Evolutionary conservation across 257 asterid genomes (phyloP).

Genomic region (Salvia miltiorrhiza): DNA sequence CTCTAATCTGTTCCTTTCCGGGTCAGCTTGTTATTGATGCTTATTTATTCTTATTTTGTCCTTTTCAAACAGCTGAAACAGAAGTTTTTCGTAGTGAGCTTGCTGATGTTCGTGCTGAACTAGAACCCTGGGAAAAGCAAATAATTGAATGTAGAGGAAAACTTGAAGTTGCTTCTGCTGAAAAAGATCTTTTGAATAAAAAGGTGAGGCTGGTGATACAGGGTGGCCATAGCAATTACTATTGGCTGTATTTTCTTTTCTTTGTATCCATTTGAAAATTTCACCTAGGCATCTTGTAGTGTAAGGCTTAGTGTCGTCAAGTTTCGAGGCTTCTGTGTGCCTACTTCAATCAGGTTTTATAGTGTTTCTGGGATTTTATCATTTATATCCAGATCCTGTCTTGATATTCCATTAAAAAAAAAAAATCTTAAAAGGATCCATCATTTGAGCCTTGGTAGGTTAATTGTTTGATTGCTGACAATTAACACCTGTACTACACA

Average conservation of each 20-base stretch:
- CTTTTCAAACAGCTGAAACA: conserved; percentile 62
- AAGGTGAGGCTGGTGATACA: conserved; percentile 47
- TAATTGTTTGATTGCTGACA: neutral
- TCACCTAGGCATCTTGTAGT: neutral
- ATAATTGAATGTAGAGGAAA: conserved; percentile 83
- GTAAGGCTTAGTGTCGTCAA: neutral
- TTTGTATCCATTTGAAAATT: neutral
- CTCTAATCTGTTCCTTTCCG: neutral
- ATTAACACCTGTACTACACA: conserved; percentile 30
- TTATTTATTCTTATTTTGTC: neutral
- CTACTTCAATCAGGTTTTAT: neutral
- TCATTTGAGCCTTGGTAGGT: neutral
- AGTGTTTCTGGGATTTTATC: neutral
- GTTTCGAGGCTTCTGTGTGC: neutral
- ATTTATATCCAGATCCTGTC: neutral
- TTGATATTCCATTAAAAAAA: neutral
- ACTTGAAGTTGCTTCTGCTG: conserved; percentile 83
- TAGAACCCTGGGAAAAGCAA: conserved; percentile 96
- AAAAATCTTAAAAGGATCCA: neutral
- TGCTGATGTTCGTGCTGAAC: conserved; percentile 74
- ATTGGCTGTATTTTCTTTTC: neutral
- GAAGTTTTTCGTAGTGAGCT: conserved; percentile 77
- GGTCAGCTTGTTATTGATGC: conserved; percentile 7
- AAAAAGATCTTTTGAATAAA: conserved; percentile 61
- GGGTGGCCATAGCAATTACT: neutral